A percentile compares a stretch with the other conserved stretches of the same genome.
phyloP scores from a whole-genome alignment of 352 stramenopile species.

The Globisporangium orthogonon region DNA sequence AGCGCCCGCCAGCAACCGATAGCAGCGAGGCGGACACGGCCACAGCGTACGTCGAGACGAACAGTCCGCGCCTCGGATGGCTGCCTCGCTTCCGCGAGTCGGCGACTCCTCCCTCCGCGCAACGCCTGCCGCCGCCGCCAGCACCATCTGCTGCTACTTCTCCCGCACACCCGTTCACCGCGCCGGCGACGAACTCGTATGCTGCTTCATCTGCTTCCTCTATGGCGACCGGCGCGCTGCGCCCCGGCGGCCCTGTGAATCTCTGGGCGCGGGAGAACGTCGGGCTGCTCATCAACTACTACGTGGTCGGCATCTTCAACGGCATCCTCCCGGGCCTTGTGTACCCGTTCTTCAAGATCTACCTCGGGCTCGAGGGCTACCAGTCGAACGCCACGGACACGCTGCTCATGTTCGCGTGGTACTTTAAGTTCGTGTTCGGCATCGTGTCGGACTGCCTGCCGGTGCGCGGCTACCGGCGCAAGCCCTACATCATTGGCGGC shows the following conservation, averaged over 20 bases:
- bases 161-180: too few relatives aligned
- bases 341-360: constrained; percentile 73
- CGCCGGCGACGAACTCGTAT: neutral
- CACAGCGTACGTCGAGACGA: constrained; percentile 5
- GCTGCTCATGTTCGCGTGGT: constrained; percentile 55
- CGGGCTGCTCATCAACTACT: constrained; percentile 61
- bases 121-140: neutral
- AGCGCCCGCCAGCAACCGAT: neutral
- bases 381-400: constrained; percentile 56
- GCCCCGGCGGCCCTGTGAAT: constrained; percentile 12
- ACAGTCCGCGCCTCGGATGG: constrained; percentile 4
- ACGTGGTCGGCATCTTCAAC: constrained; percentile 63
- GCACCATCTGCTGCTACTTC: neutral
- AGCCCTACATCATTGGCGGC: constrained; percentile 63
- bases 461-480: constrained; percentile 46
- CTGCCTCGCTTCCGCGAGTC: constrained; percentile 10
- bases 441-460: constrained; percentile 59
- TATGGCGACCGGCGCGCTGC: constrained; percentile 13
- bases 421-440: constrained; percentile 60
- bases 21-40: neutral
- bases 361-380: constrained; percentile 55
- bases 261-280: constrained; percentile 17
- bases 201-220: neutral
- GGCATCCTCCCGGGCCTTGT: constrained; percentile 56
- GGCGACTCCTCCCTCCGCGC: neutral